These are phyloP conservation scores for Gracilaria vermiculophylla DNA, from an alignment of 23 red algal species.

Conservation along the genomic window DNA sequence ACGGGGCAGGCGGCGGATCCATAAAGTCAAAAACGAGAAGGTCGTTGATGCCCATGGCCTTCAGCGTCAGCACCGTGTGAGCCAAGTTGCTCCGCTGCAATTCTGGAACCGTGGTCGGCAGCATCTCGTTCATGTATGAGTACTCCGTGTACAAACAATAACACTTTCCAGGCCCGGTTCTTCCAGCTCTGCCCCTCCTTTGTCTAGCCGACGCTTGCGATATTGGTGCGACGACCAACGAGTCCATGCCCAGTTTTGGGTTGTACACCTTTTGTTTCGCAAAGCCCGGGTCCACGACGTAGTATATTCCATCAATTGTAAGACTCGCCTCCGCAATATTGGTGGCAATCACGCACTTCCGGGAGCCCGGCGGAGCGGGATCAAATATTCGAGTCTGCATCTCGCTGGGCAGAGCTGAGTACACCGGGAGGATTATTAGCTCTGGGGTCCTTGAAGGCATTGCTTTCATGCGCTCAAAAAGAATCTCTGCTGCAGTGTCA, in stretches of 20 bases:
- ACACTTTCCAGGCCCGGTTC: constrained; percentile 93
- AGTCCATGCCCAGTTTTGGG: constrained; percentile 92
- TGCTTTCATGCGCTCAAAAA: constrained; percentile 77
- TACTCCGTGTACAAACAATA: constrained; percentile 91
- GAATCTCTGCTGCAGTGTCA: constrained; percentile 92
- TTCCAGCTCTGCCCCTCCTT: constrained; percentile 89
- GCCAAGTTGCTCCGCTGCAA: constrained; percentile 91
- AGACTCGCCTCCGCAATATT: constrained; percentile 98
- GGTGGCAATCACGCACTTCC: constrained; percentile 93
- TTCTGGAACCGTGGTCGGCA: constrained; percentile 89
- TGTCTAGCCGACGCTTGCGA: constrained; percentile 94
- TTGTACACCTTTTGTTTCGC: constrained; percentile 98
- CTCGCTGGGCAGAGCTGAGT: constrained; percentile 86
- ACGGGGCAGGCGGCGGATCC: constrained; percentile 89
- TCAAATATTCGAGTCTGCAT: constrained; percentile 95
- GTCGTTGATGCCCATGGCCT: constrained; percentile 93
- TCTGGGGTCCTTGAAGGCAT: constrained; percentile 67
- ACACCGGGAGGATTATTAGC: constrained; percentile 85
- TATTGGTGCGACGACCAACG: constrained; percentile 90
- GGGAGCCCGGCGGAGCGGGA: constrained; percentile 69
- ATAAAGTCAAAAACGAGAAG: constrained; percentile 94
- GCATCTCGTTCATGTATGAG: constrained; percentile 91
- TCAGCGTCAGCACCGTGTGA: constrained; percentile 84
- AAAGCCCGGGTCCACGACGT: constrained; percentile 97
- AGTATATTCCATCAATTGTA: constrained; percentile 98